Percentiles rank a stretch among this genome's conserved stretches.
phyloP scores from a whole-genome alignment of 805 yeast species.

The Wickerhamiella azyma region DNA sequence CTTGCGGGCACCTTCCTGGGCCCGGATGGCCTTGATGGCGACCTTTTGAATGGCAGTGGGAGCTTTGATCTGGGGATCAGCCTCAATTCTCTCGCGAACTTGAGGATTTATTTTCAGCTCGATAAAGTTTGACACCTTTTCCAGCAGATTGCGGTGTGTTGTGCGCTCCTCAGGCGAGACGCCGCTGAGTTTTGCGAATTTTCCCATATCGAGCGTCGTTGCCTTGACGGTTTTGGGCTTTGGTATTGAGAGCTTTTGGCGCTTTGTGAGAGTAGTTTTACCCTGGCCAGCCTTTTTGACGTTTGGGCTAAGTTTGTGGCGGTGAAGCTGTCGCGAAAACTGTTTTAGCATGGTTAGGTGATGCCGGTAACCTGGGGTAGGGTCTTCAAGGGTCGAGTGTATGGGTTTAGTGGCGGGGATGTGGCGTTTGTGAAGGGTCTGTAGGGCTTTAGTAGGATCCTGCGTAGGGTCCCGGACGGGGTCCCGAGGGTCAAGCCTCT shows the following conservation, averaged over 20 bases:
- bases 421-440: no score
- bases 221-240: conserved; percentile 7
- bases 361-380: no score
- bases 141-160: conserved; percentile 27
- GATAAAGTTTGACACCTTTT: conserved; percentile 49
- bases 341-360: neutral
- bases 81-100: conserved; percentile 45
- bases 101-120: conserved; percentile 52
- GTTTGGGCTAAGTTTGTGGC: conserved; percentile 2
- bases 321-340: neutral
- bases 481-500: no score
- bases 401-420: no score
- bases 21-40: conserved; percentile 44
- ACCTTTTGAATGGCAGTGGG: conserved; percentile 80
- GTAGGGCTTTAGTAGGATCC: no score
- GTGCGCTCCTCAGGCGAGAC: conserved; percentile 20
- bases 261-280: conserved; percentile 8
- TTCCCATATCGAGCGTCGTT: conserved; percentile 24
- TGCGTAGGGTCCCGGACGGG: no score
- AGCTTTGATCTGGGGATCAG: conserved; percentile 22
- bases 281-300: conserved; percentile 15
- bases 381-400: no score
- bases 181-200: conserved; percentile 21
- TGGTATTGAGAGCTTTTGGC: conserved; percentile 5
- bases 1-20: conserved; percentile 33